Evolutionary conservation across 1,139 yeast species (phyloP), one percentile per base, ranked within the genome.

Genomic region (Suhomyces kunorum): DNA sequence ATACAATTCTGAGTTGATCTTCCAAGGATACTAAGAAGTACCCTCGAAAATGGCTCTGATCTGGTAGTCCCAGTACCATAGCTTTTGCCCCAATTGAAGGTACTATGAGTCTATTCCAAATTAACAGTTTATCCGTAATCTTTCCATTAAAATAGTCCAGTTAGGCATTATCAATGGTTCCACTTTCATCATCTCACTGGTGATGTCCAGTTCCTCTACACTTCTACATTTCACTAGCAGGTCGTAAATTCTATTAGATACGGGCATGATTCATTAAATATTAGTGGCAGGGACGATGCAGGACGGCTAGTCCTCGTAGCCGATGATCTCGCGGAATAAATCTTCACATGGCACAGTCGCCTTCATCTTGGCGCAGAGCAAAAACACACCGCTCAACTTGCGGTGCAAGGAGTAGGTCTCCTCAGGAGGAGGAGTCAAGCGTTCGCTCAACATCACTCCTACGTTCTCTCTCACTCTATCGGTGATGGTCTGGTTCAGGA

Each of bases 351-450:
- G 95, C 25, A 92, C 94, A 16, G 76, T 71, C 3, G 98, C 97
- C 32, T 80, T 71, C 63, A 92, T 73, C 55, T 89, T 78, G 4
- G 98, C 87, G 67, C 98, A 92, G 42, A 92, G 72, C 49, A 92
- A 71, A 57, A 87, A 94, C 1, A 94, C 95, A 8, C 99, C 98
- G 59, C 96, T 86, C 58, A 92, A 80, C 57, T 94, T 92, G 55
- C 99, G 76, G 62, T 92, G 98, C 54, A 94, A 71, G 7, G 96
- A 87, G 61, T 92, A 92, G 0, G 98, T 92, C 61, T 92, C 98
- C 59, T 92, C 98, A 3, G 99, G 99, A 5, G 98, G 99, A 5
- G 98, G 98, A 5, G 96, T 80, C 47, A 92, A 71, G 51, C 99
- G 79, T 63, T 94, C 96, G 48, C 83, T 79, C 50, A 92, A 74